These are phyloP conservation scores for Porogramme epimiltina DNA, from an alignment of 1,284 basidiomycete genomes.

Conservation along the genomic window DNA sequence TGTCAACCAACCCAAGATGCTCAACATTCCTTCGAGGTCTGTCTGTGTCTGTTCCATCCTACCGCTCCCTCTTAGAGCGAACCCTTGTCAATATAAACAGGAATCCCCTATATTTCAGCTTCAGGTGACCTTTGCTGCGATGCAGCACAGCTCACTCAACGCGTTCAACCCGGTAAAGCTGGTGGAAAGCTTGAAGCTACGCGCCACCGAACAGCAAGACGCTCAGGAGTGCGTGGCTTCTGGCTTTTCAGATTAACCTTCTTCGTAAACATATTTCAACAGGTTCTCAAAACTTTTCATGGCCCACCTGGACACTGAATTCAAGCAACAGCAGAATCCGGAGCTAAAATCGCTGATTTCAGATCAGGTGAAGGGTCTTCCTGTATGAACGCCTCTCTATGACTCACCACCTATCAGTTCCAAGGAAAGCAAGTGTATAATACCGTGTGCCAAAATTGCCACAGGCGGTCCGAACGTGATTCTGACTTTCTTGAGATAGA, in stretches of 20 bases:
- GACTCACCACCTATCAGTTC: constrained; percentile 55
- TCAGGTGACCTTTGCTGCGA: constrained; percentile 78
- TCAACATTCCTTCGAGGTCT: constrained; percentile 57
- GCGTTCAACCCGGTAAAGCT: constrained; percentile 83
- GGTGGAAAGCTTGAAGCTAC: constrained; percentile 79
- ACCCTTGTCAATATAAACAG: constrained; percentile 35
- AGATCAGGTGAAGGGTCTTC: constrained; percentile 53
- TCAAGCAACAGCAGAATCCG: constrained; percentile 71
- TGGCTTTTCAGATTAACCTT: neutral
- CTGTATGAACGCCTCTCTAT: neutral
- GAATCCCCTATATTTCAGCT: constrained; percentile 75
- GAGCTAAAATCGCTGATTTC: constrained; percentile 66
- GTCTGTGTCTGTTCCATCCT: constrained; percentile 7
- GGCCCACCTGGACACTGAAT: constrained; percentile 82
- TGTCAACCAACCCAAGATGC: constrained; percentile 53
- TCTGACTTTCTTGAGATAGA: constrained; percentile 85
- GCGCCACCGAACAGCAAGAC: constrained; percentile 87
- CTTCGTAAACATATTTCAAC: constrained; percentile 3
- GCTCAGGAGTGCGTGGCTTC: constrained; percentile 78
- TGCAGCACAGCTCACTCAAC: constrained; percentile 69
- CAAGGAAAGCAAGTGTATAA: constrained; percentile 82
- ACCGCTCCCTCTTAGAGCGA: neutral
- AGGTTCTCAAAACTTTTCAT: constrained; percentile 95
- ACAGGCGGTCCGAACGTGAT: constrained; percentile 63
- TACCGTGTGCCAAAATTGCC: constrained; percentile 75